These are phyloP conservation scores for Flaveria bidentis DNA, from an alignment of 129 eudicot species.

Conservation along the genomic window DNA sequence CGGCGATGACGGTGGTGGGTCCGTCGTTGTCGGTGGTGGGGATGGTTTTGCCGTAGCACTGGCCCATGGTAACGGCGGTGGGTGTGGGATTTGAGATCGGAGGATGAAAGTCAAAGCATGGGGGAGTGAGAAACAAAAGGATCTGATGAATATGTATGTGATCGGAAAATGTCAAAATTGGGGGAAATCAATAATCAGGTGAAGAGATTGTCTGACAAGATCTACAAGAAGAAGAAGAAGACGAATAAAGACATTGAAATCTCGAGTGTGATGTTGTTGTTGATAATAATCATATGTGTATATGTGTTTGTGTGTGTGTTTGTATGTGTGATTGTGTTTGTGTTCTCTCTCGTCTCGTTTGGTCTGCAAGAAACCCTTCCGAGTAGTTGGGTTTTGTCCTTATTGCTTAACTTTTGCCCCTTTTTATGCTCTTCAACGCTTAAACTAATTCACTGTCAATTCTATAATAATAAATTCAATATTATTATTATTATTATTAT, in stretches of 20 bases:
- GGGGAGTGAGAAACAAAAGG: conserved; percentile 16
- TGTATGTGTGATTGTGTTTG: background rate
- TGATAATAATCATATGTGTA: background rate
- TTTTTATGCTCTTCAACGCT: conserved; percentile 28
- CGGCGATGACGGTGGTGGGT: conserved; percentile 45
- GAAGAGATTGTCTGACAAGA: conserved; percentile 39
- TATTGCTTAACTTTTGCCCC: conserved; percentile 33
- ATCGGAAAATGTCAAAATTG: conserved; percentile 21
- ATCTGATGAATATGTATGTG: conserved; percentile 20
- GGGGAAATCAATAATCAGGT: background rate
- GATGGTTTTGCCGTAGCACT: conserved; percentile 92
- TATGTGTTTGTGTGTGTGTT: no score
- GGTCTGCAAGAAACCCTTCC: background rate
- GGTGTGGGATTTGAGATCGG: background rate
- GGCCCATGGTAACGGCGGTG: conserved; percentile 54
- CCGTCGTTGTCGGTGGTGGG: conserved; percentile 54
- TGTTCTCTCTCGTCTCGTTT: background rate
- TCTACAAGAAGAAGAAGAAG: conserved; percentile 1
- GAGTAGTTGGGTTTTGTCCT: conserved; percentile 49
- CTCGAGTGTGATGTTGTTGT: conserved; percentile 15
- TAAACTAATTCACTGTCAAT: conserved; percentile 40
- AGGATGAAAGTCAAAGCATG: conserved; percentile 26
- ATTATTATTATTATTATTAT: no score
- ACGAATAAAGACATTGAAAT: conserved; percentile 18
- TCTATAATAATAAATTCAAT: background rate